A percentile compares a stretch with the other conserved stretches of the same genome.
phyloP scores from a whole-genome alignment of 805 yeast species.

The Sugiyamaella chiloensis region DNA sequence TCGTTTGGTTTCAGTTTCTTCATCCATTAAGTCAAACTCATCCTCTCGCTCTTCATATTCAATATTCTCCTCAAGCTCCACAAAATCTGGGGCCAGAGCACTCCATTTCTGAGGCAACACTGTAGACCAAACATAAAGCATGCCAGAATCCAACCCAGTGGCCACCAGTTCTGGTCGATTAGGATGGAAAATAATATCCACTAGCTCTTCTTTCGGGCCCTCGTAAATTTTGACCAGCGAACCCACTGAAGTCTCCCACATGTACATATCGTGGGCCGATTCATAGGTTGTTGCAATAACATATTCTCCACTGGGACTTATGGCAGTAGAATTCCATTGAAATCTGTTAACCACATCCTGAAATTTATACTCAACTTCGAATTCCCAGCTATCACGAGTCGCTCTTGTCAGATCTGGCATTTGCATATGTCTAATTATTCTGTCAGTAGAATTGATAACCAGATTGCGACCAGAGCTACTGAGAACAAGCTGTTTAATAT shows the following conservation, averaged over 20 bases:
- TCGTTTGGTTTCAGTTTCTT: constrained; percentile 58
- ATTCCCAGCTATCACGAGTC: constrained; percentile 42
- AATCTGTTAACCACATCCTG: constrained; percentile 86
- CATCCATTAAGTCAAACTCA: constrained; percentile 78
- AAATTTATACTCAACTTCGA: constrained; percentile 74
- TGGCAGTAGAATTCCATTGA: constrained; percentile 82
- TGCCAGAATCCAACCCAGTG: constrained; percentile 81
- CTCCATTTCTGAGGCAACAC: constrained; percentile 91
- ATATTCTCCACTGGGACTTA: constrained; percentile 75
- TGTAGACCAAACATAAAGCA: constrained; percentile 77
- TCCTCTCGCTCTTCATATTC: constrained; percentile 86
- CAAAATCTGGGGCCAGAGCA: constrained; percentile 94
- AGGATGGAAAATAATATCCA: constrained; percentile 85
- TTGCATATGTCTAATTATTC: constrained; percentile 31
- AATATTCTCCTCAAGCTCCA: constrained; percentile 87
- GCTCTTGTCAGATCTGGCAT: constrained; percentile 29
- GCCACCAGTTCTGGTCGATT: constrained; percentile 71
- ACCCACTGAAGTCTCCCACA: constrained; percentile 91
- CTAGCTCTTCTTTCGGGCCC: constrained; percentile 84
- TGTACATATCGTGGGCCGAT: constrained; percentile 80
- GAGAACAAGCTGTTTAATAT: constrained; percentile 70
- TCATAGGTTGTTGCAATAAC: constrained; percentile 87
- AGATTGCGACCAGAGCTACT: constrained; percentile 53
- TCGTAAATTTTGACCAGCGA: constrained; percentile 84
- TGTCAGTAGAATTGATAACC: constrained; percentile 33